These are phyloP conservation scores for Mycena maculata DNA, from an alignment of 768 basidiomycete genomes.

Conservation along the genomic window DNA sequence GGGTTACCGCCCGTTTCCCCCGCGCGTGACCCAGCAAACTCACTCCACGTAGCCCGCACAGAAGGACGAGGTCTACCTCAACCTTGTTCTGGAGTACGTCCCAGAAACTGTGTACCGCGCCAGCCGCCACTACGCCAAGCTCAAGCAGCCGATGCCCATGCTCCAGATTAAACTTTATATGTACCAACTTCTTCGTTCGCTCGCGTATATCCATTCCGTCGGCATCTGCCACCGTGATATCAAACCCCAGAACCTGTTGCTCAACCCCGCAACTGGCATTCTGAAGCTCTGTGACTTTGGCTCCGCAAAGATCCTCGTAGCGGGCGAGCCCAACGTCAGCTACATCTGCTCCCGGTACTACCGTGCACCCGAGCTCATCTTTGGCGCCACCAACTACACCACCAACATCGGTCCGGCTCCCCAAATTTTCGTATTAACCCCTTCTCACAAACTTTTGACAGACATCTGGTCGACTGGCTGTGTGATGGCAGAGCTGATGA, in stretches of 20 bases:
- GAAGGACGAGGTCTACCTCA: slow-evolving; percentile 99
- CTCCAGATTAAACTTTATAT: slow-evolving; percentile 99
- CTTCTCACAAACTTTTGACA: slow-evolving; percentile 44
- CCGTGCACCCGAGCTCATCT: slow-evolving; percentile 98
- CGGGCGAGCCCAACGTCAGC: slow-evolving; percentile 98
- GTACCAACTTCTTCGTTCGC: slow-evolving; percentile 98
- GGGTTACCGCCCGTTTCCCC: slow-evolving; percentile 36
- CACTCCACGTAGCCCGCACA: slow-evolving; percentile 47
- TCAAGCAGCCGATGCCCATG: slow-evolving; percentile 99
- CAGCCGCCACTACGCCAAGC: slow-evolving; percentile 97
- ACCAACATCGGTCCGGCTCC: slow-evolving; percentile 88
- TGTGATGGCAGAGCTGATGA: slow-evolving; percentile 99
- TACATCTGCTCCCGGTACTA: slow-evolving; percentile 99
- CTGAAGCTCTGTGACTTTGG: slow-evolving; percentile 99
- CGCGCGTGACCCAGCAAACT: slow-evolving; percentile 7
- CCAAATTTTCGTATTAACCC: slow-evolving; percentile 13
- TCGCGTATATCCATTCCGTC: slow-evolving; percentile 99
- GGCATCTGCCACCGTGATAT: slow-evolving; percentile 99
- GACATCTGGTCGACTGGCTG: slow-evolving; percentile 99
- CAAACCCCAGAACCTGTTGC: slow-evolving; percentile 98
- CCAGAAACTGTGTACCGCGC: slow-evolving; percentile 99
- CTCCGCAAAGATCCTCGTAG: slow-evolving; percentile 97
- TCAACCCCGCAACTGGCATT: slow-evolving; percentile 96
- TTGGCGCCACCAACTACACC: slow-evolving; percentile 99
- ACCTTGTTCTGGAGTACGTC: slow-evolving; percentile 98